Base-by-base conservation (phyloP, 2,329 filamentous ascomycete genomes). In the Dothistroma pini region DNA sequence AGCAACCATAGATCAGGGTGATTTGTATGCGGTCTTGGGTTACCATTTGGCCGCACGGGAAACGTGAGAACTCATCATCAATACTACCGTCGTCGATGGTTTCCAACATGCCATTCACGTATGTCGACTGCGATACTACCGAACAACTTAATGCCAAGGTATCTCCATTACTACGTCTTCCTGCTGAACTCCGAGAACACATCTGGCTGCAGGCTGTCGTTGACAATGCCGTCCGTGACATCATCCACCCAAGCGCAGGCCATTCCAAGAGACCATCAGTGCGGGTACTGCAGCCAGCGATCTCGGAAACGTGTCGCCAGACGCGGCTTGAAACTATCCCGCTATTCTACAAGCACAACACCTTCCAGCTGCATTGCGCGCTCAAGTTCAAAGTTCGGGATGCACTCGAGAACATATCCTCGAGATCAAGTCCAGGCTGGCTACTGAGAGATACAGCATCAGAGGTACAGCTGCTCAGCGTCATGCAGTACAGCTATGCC, bases 331-430 rank as follows among this genome's bases (percentile, higher is more conserved):
- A 53, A 53, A 29, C 21, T 7, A 11, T 53, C 1, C 51, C 51
- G 12, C 25, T 53, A 2, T 53, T 53, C 51, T 53, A 53, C 51
- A 32, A 29, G 11, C 51, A 35, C 2, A 53, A 53, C 31, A 53
- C 51, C 10, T 53, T 53, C n/a, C 25, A 53, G 51, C 51, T 53
- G 16, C 51, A 53, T 4, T 53, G 25, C 16, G 25, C 51, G 3
- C 31, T 53, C 29, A 53, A 53, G 31, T 53, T 53, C 51, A 53
- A 53, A 35, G 51, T 53, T 12, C 51, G 51, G 31, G 29, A 53
- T 19, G 51, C 51, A 10, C 31, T 53, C 25, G 51, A 53, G 31
- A 32, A 35, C 14, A 35, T 53, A 32, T 53, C 51, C 8, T 11
- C 51, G 5, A n/a, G 29, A 35, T 29, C 25, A n/a, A 53, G 51